Evolutionary conservation across 2,329 filamentous ascomycete genomes (phyloP).

Genomic region (Stachybotrys chartarum): DNA sequence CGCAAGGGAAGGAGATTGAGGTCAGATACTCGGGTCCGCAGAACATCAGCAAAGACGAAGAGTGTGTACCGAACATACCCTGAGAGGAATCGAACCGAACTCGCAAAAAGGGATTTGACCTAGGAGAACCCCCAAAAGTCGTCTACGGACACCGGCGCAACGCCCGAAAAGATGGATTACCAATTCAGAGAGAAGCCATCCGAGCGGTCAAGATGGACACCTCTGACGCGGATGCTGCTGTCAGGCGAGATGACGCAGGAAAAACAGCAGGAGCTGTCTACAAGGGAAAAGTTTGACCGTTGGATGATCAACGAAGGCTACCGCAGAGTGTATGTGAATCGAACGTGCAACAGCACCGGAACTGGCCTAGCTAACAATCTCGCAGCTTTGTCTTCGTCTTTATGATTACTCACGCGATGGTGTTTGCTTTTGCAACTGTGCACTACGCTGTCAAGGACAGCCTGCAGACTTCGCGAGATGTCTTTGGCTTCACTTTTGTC

Average conservation of each 20-base stretch:
- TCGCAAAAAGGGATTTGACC: not conserved
- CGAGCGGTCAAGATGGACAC: constrained; percentile 76
- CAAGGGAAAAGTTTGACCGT: constrained; percentile 67
- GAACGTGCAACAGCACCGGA: not conserved
- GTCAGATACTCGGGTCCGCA: too few species aligned
- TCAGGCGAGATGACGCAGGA: constrained; percentile 77
- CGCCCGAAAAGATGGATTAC: not conserved
- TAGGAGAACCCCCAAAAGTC: not conserved
- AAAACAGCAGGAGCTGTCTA: constrained; percentile 58
- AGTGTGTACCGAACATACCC: too few species aligned
- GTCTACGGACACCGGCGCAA: not conserved
- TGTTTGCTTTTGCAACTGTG: constrained; percentile 74
- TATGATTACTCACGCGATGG: constrained; percentile 63
- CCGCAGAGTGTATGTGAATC: constrained; percentile 59
- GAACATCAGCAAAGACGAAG: too few species aligned
- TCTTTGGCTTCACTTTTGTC: constrained; percentile 68
- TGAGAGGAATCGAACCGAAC: not conserved
- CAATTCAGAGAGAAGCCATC: constrained; percentile 32
- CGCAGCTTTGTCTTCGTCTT: constrained; percentile 69
- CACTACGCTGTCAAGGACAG: constrained; percentile 76
- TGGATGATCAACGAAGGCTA: constrained; percentile 92
- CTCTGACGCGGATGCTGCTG: constrained; percentile 73
- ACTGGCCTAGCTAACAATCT: constrained; percentile 5
- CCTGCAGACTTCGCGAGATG: constrained; percentile 55
- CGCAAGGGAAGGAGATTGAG: not conserved